Base-by-base conservation (phyloP, 768 basidiomycete species). In the Suillus placidus region DNA sequence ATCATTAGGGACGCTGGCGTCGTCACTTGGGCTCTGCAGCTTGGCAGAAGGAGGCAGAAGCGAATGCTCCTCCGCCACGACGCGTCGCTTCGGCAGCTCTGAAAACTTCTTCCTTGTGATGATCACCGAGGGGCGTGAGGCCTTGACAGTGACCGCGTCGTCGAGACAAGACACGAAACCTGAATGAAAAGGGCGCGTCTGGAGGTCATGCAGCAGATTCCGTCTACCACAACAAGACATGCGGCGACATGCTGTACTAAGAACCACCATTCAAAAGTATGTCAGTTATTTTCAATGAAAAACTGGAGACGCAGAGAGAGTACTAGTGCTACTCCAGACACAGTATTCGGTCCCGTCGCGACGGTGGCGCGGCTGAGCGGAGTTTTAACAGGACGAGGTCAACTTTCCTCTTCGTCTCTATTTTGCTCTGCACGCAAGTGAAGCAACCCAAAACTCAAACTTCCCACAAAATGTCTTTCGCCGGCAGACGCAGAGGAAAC, bases 401-500 rank as follows among this genome's bases (percentile, higher is more conserved):
- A 69, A 69, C 61, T 72, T 78, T 78, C 71, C 67, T 66, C 58
- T 74, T 70, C 72, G 75, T 66, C 70, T 71, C 66, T 71, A 66
- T 56, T 66, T 72, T 74, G 73, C 72, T 71, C 69, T 69, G 71
- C 72, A 74, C 72, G 69, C 69, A 70, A 69, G 71, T 74, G 68
- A 67, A 71, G 70, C 65, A 66, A 65, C 61, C 26, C 38, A 58
- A 69, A 68, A 64, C 30, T 54, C 18, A 55, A 63, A 63, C 49
- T 68, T 70, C 67, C 70, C 71, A 68, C 69, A 82, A 77, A 77
- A 93, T 92, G 90, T 92, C 92, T 72, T 92, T 91, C 76, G 90
- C 92, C 72, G 92, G 90, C 75, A 87, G 91, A 82, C 90, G 92
- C 77, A 87, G 91, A 76, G 89, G 89, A 74, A 95, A 94, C 83